These are phyloP conservation scores for Sclerotinia spermophila DNA, from an alignment of 2,329 filamentous ascomycete species.

Conservation along the genomic window DNA sequence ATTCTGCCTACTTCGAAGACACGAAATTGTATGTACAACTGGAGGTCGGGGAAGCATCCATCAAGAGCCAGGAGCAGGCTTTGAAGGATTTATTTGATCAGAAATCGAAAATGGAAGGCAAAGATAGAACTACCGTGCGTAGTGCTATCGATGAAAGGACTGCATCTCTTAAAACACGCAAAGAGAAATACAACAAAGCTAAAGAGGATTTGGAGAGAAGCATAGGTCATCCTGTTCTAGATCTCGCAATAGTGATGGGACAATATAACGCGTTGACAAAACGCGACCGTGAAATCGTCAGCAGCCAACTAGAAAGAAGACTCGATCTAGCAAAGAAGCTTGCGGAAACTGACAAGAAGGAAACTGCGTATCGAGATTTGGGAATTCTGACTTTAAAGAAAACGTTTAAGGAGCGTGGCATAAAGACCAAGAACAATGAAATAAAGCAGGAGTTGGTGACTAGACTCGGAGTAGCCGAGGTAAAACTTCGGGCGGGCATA, in stretches of 20 bases:
- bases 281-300: not conserved
- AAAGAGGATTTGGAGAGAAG: conserved; percentile 19
- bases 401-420: not conserved
- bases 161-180: not conserved
- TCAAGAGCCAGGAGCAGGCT: not conserved
- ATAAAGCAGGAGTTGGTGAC: not conserved
- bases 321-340: not conserved
- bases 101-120: not conserved
- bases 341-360: not conserved
- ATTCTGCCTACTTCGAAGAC: conserved; percentile 6
- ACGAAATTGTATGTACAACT: not conserved
- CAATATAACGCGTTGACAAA: not conserved
- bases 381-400: not conserved
- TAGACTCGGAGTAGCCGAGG: not conserved
- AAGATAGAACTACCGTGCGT: not conserved
- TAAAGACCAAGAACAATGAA: not conserved
- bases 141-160: not conserved
- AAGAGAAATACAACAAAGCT: not conserved
- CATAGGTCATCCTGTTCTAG: conserved; percentile 22
- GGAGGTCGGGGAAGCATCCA: not conserved
- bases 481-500: not conserved
- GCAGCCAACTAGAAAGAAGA: too few species aligned
- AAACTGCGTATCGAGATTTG: not conserved
- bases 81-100: not conserved
- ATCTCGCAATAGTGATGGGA: not conserved